Evolutionary conservation across 352 stramenopile species (phyloP).

Genomic region (Pythium scleroteichum): DNA sequence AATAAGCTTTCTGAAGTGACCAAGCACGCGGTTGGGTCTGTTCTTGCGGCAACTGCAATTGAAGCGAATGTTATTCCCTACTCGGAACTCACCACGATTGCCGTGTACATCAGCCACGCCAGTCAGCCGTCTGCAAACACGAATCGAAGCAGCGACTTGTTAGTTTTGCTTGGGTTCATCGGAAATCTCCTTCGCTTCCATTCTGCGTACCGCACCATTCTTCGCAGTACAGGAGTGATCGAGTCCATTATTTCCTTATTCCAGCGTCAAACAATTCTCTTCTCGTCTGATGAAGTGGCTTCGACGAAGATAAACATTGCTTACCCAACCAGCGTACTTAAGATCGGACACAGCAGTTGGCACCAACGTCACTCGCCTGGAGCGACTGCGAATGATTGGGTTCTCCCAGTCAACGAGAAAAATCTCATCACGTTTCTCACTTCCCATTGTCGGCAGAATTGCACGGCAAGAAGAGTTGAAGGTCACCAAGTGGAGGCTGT

Average conservation of each 20-base stretch:
- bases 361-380: slow-evolving; percentile 17
- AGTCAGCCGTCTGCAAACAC: not conserved
- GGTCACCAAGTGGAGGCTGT: slow-evolving; percentile 12
- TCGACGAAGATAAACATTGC: slow-evolving; percentile 46
- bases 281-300: slow-evolving; percentile 29
- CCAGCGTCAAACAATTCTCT: slow-evolving; percentile 36
- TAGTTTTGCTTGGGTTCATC: slow-evolving; percentile 38
- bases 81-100: slow-evolving; percentile 41
- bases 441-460: slow-evolving; percentile 57
- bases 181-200: slow-evolving; percentile 41
- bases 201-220: slow-evolving; percentile 39
- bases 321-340: slow-evolving; percentile 50
- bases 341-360: slow-evolving; percentile 27
- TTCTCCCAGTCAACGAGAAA: slow-evolving; percentile 34
- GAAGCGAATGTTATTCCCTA: slow-evolving; percentile 62
- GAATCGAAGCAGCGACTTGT: slow-evolving; percentile 14
- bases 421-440: slow-evolving; percentile 40
- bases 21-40: slow-evolving; percentile 51
- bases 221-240: slow-evolving; percentile 41
- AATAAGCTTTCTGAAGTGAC: slow-evolving; percentile 49
- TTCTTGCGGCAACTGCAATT: slow-evolving; percentile 57
- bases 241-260: slow-evolving; percentile 43
- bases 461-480: slow-evolving; percentile 11
- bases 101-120: slow-evolving; percentile 36
- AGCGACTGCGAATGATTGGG: slow-evolving; percentile 2